Percentiles rank a stretch among this genome's conserved stretches.
phyloP scores from a whole-genome alignment of 2,329 filamentous ascomycete species.

The Ascochyta rabiei region DNA sequence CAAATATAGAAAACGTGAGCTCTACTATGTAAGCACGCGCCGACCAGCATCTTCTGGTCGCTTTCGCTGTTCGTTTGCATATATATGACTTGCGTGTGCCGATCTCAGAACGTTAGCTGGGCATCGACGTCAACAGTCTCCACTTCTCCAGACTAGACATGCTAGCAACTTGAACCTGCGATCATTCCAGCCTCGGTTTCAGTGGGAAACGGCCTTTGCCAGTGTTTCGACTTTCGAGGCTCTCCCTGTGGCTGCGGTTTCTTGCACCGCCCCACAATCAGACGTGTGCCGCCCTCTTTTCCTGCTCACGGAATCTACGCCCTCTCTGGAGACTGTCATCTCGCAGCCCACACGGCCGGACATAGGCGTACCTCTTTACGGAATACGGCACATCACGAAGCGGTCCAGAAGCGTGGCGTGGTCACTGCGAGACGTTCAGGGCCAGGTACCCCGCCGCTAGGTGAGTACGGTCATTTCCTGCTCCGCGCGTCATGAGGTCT shows the following conservation, averaged over 20 bases:
- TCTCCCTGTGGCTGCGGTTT: conserved; percentile 15
- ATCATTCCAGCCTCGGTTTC: conserved; percentile 30
- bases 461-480: conserved; percentile 28
- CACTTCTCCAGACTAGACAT: conserved; percentile 19
- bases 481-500: conserved; percentile 33
- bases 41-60: conserved; percentile 17
- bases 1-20: conserved; percentile 33
- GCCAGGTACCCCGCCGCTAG: conserved; percentile 35
- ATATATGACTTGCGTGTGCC: conserved; percentile 28
- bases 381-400: conserved; percentile 18
- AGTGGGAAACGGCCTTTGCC: conserved; percentile 27
- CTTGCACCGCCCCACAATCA: conserved; percentile 19
- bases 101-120: conserved; percentile 18
- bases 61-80: conserved; percentile 17
- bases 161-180: conserved; percentile 17
- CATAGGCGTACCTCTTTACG: conserved; percentile 10
- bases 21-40: conserved; percentile 24
- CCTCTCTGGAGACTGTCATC: background rate
- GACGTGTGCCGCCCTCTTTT: conserved; percentile 10
- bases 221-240: conserved; percentile 24
- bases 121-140: conserved; percentile 21
- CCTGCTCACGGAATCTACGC: background rate
- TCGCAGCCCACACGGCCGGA: background rate
- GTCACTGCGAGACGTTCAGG: conserved; percentile 26
- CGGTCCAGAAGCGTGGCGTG: conserved; percentile 22